phyloP scores from a whole-genome alignment of 108 stramenopile genomes.

The Seminavis robusta region DNA sequence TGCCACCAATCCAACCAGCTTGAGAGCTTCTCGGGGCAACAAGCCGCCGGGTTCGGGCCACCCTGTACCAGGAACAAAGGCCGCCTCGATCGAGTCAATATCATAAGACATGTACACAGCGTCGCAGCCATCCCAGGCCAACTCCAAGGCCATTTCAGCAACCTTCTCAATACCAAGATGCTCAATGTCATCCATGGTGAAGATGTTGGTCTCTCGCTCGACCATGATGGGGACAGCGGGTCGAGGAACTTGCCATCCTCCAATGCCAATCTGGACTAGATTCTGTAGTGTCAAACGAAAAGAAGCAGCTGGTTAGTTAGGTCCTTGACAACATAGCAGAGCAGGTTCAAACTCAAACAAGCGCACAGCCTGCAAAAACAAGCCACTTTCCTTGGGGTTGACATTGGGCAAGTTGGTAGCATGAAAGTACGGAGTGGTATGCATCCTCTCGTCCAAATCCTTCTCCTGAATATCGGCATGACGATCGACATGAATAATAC shows the following conservation, averaged over 20 bases:
- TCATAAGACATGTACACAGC: conserved; percentile 89
- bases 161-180: conserved; percentile 76
- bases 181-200: conserved; percentile 88
- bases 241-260: conserved; percentile 85
- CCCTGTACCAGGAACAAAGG: conserved; percentile 81
- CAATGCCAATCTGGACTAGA: conserved; percentile 85
- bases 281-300: too few species aligned
- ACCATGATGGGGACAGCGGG: conserved; percentile 77
- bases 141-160: conserved; percentile 82
- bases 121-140: conserved; percentile 85
- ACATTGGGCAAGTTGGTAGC: conserved; percentile 86
- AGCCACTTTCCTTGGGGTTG: too few species aligned
- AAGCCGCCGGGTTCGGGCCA: conserved; percentile 89
- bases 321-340: too few species aligned
- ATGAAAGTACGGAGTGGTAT: conserved; percentile 87
- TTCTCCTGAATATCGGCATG: conserved; percentile 88
- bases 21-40: conserved; percentile 78
- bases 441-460: conserved; percentile 83
- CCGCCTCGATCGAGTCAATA: conserved; percentile 86
- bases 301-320: too few species aligned
- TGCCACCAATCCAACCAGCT: conserved; percentile 74
- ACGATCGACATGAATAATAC: conserved; percentile 85
- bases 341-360: too few species aligned
- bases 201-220: conserved; percentile 81
- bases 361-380: too few species aligned